These are phyloP conservation scores for Nigrograna mackinnonii DNA, from an alignment of 2,329 filamentous ascomycete species.

Conservation along the genomic window DNA sequence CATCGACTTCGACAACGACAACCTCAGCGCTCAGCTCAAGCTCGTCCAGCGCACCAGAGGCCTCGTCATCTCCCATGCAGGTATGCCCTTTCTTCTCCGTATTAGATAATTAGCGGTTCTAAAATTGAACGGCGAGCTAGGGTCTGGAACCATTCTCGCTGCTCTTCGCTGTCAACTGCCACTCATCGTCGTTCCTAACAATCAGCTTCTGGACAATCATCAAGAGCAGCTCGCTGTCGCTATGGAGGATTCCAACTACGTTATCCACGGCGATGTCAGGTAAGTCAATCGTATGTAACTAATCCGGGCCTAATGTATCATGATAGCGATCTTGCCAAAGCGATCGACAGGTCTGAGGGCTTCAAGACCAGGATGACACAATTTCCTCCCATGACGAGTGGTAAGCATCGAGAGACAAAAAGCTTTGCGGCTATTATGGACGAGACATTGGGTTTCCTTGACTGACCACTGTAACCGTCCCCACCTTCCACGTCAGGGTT, in stretches of 20 bases:
- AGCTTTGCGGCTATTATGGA: conserved; percentile 40
- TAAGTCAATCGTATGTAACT: conserved; percentile 46
- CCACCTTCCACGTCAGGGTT: too few species aligned
- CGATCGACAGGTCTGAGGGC: conserved; percentile 53
- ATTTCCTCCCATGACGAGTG: conserved; percentile 38
- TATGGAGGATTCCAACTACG: conserved; percentile 74
- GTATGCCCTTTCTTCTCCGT: conserved; percentile 61
- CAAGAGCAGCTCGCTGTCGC: conserved; percentile 84
- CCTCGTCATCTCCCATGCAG: conserved; percentile 85
- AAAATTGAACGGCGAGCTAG: conserved; percentile 53
- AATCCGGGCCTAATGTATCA: not conserved
- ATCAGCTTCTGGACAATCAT: conserved; percentile 82
- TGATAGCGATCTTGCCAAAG: conserved; percentile 43
- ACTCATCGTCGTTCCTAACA: conserved; percentile 89
- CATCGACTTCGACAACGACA: conserved; percentile 67
- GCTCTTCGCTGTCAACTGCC: conserved; percentile 74
- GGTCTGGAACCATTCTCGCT: conserved; percentile 87
- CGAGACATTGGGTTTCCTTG: conserved; percentile 37
- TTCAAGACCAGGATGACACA: conserved; percentile 34
- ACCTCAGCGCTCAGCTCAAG: conserved; percentile 64
- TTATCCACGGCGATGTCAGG: conserved; percentile 71
- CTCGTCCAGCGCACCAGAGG: conserved; percentile 62
- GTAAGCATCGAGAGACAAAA: conserved; percentile 38
- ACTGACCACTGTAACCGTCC: too few species aligned
- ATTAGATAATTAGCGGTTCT: too few species aligned